These are phyloP conservation scores for Aureobasidium subglaciale DNA, from an alignment of 2,329 filamentous ascomycete species.

Conservation along the genomic window DNA sequence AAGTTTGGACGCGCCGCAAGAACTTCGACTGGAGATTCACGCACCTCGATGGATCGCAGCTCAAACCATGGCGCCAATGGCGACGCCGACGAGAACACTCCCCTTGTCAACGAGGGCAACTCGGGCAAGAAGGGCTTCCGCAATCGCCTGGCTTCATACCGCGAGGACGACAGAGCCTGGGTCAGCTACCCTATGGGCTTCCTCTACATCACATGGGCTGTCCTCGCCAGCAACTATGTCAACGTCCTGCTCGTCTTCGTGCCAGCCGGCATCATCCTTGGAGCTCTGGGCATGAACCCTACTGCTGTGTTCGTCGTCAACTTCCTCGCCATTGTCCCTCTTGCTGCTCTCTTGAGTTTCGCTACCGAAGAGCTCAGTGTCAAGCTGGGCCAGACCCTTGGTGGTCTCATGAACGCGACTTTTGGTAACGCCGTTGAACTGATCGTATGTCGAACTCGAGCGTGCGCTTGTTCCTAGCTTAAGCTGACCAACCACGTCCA, in stretches of 20 bases:
- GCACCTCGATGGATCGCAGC: constrained; percentile 46
- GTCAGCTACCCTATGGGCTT: constrained; percentile 28
- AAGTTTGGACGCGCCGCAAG: constrained; percentile 15
- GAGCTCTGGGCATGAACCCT: constrained; percentile 54
- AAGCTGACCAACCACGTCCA: constrained; percentile 30
- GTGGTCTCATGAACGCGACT: constrained; percentile 81
- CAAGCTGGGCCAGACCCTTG: constrained; percentile 70
- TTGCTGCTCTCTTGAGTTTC: constrained; percentile 79
- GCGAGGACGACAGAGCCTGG: constrained; percentile 26
- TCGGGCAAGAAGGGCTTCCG: constrained; percentile 18
- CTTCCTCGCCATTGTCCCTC: constrained; percentile 85
- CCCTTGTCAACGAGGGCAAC: constrained; percentile 21
- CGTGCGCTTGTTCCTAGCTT: not conserved
- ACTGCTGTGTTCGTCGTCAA: constrained; percentile 78
- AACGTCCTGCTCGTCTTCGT: constrained; percentile 70
- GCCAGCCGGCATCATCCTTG: constrained; percentile 64
- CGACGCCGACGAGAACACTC: constrained; percentile 24
- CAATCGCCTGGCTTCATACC: not conserved
- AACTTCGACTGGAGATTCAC: not conserved
- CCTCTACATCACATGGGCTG: constrained; percentile 34
- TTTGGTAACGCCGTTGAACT: constrained; percentile 58
- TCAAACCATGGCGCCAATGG: constrained; percentile 54
- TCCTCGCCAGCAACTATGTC: constrained; percentile 47
- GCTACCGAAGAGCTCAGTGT: constrained; percentile 86
- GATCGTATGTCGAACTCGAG: constrained; percentile 38